These are phyloP conservation scores for Flaveria ramosissima DNA, from an alignment of 129 eudicot genomes.

Conservation along the genomic window DNA sequence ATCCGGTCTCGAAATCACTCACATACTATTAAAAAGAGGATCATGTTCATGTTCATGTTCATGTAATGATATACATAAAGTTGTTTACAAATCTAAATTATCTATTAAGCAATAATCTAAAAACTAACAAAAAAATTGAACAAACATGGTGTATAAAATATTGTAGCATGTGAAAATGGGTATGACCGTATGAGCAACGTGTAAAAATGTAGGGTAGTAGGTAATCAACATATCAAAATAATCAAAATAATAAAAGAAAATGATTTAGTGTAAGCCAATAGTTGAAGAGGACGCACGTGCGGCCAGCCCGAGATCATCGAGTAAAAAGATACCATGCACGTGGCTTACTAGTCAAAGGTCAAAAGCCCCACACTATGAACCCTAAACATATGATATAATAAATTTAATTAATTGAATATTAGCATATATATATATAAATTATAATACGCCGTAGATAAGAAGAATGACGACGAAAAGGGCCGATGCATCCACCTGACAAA, in stretches of 20 bases:
- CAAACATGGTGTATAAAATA: not conserved
- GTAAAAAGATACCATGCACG: constrained; percentile 96
- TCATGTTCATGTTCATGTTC: not conserved
- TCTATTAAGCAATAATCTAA: not conserved
- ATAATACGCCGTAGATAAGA: constrained; percentile 46
- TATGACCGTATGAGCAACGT: constrained; percentile 13
- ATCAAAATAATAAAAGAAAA: constrained; percentile 16
- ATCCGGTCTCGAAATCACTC: too few relatives aligned
- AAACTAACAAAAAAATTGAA: too few relatives aligned
- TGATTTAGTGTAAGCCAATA: constrained; percentile 29
- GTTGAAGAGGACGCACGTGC: constrained; percentile 72
- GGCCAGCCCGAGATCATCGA: constrained; percentile 59
- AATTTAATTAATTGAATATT: not conserved
- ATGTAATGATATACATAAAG: not conserved
- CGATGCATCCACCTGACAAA: constrained; percentile 41
- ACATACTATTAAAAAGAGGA: not conserved
- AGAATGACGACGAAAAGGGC: constrained; percentile 46
- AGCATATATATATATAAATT: not conserved
- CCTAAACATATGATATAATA: constrained; percentile 4
- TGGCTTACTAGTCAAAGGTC: constrained; percentile 85
- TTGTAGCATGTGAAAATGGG: constrained; percentile 19
- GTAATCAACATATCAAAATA: not conserved
- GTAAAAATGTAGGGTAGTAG: constrained; percentile 22
- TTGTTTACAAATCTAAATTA: not conserved
- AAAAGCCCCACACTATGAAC: constrained; percentile 49